Evolutionary conservation across 805 yeast genomes (phyloP).

Genomic region (Kodamaea sagamina): DNA sequence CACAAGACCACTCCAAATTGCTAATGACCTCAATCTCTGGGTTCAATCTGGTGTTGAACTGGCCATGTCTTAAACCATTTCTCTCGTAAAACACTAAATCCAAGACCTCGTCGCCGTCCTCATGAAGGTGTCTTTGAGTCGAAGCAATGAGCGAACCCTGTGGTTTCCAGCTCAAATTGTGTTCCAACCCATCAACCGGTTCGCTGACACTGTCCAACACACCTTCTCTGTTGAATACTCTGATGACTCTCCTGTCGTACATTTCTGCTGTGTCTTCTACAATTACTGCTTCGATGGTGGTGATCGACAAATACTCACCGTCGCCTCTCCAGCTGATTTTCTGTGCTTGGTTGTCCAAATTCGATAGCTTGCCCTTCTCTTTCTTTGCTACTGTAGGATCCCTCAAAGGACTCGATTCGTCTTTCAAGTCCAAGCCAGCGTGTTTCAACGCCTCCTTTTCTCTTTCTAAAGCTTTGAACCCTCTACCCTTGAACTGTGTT

Average conservation of each 20-base stretch:
- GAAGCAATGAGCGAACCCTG: conserved; percentile 86
- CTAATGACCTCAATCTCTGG: conserved; percentile 47
- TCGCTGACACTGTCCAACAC: conserved; percentile 79
- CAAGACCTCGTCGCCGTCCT: conserved; percentile 47
- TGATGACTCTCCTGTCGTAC: conserved; percentile 66
- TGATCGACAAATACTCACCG: conserved; percentile 76
- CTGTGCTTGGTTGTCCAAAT: conserved; percentile 50
- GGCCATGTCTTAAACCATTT: conserved; percentile 91
- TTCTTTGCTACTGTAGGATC: conserved; percentile 86
- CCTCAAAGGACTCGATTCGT: conserved; percentile 56
- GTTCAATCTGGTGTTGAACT: conserved; percentile 67
- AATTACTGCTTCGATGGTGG: conserved; percentile 56
- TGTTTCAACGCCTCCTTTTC: conserved; percentile 56
- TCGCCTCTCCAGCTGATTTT: conserved; percentile 94
- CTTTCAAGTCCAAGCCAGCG: conserved; percentile 69
- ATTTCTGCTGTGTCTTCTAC: conserved; percentile 40
- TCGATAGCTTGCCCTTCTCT: conserved; percentile 66
- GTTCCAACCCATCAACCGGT: conserved; percentile 82
- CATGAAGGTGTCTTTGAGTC: conserved; percentile 64
- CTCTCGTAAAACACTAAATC: conserved; percentile 82
- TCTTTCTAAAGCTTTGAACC: conserved; percentile 78
- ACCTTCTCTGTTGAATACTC: conserved; percentile 84
- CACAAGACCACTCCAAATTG: conserved; percentile 74
- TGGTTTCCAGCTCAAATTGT: conserved; percentile 81
- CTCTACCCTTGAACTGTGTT: conserved; percentile 94